Base-by-base conservation (phyloP, 2,329 filamentous ascomycete genomes). In the Phyllachora maydis region DNA sequence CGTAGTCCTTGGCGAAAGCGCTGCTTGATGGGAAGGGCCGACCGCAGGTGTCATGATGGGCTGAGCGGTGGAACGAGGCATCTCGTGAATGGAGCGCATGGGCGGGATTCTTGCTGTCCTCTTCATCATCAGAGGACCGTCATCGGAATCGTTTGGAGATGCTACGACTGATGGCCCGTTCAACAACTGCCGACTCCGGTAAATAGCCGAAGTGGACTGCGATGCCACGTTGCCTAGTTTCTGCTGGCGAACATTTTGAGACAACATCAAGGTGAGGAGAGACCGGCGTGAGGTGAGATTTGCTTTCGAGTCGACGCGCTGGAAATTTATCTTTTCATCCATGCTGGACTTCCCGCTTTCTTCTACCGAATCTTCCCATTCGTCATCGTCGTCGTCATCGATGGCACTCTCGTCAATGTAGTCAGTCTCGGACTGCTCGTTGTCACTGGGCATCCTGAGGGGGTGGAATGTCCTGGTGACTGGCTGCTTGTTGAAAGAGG, bases 1-100 rank as follows among this genome's bases (percentile, higher is more conserved):
- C 1, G 83, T 93, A 0, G 85, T 93, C 28, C 82, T 69, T 4
- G 88, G 88, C 4, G 88, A 95, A 33, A 92, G 62, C 2, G 81
- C 77, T 14, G 71, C 67, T 26, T 78, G 74, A 33, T 76, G 67
- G 22, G 56, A 46, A 18, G 47, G 45, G 27, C 70, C 70, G n/a
- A 63, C 63, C 11, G 73, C 64, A 9, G 68, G 72, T 40, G 72
- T 65, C 38, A 72, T 65, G 40, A 92, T 92, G 14, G 83, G 81
- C 45, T 85, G 81, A 1, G 65, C 63, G 4, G 41, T 45, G 2
- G 79, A 72, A 20, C 73, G 64, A 19, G 75, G 66, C 21, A 71
- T 55, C 38, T 74, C 69, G 27, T 50, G 61, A 33, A 66, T 66
- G 14, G 61, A 52, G 33, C 59, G 59, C 21, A 66, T 44, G 0